phyloP scores from a whole-genome alignment of 345 rosid species.

The Alliaria petiolata region DNA sequence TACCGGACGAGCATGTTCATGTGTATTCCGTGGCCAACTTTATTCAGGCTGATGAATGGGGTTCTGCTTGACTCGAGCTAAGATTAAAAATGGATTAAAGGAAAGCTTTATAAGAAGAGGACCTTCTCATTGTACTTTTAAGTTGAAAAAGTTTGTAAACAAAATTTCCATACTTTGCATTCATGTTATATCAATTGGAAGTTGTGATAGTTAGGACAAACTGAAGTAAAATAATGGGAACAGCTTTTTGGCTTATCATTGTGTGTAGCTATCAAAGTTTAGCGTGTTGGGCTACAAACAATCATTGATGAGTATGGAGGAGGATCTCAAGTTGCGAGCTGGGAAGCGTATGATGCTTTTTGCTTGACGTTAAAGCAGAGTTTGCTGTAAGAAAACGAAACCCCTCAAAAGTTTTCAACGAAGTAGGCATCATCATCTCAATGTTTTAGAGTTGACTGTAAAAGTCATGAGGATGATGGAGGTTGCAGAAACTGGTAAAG shows the following conservation, averaged over 20 bases:
- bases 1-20: slow-evolving; percentile 50
- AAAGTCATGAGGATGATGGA: slow-evolving; percentile 13
- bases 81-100: background rate
- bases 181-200: background rate
- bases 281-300: background rate
- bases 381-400: slow-evolving; percentile 1
- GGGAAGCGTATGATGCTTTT: background rate
- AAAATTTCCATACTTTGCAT: background rate
- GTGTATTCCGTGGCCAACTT: slow-evolving; percentile 68
- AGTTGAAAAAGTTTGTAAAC: background rate
- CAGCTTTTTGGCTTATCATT: background rate
- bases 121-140: background rate
- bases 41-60: slow-evolving; percentile 85
- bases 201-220: background rate
- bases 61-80: slow-evolving; percentile 30
- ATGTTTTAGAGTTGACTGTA: background rate
- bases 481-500: slow-evolving; percentile 15
- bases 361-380: slow-evolving; percentile 20
- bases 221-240: background rate
- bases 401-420: slow-evolving; percentile 4
- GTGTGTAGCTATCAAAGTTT: background rate
- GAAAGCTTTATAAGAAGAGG: background rate
- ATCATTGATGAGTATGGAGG: slow-evolving; percentile 9
- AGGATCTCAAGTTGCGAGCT: background rate
- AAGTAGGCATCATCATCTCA: slow-evolving; percentile 12